Percentiles rank a stretch among this genome's conserved stretches.
Conservation (phyloP, 352 stramenopile genomes). For the Pythium utonaiense region DNA sequence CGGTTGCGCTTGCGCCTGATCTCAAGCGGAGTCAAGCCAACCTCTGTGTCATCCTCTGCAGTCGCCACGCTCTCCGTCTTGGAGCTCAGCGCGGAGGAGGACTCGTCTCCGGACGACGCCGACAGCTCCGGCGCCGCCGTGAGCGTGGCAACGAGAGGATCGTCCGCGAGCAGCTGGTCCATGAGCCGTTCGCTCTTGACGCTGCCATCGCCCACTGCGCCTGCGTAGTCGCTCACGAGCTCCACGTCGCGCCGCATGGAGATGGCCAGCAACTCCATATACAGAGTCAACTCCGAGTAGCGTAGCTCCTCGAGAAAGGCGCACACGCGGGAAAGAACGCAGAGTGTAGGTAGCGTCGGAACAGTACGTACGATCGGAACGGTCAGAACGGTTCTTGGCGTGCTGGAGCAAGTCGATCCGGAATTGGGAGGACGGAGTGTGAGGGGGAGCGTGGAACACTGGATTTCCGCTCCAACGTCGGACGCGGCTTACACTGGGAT, state of each 20-base stretch:
- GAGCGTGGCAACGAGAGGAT: slow-evolving; percentile 19
- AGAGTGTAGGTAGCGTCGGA: too few species aligned
- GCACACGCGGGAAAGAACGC: too few species aligned
- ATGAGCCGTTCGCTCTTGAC: slow-evolving; percentile 1
- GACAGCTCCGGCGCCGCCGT: slow-evolving; percentile 4
- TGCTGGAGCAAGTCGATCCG: too few species aligned
- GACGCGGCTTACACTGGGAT: too few species aligned
- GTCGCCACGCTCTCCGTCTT: neutral
- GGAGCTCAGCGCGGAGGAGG: neutral
- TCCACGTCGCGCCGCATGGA: neutral
- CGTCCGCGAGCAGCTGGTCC: slow-evolving; percentile 17
- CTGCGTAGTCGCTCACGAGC: neutral
- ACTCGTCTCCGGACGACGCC: slow-evolving; percentile 16
- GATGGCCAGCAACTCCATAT: neutral
- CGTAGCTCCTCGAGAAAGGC: neutral
- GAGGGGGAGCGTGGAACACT: neutral
- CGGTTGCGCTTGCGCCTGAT: slow-evolving; percentile 30
- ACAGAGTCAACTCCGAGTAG: neutral
- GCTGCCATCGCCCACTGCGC: neutral
- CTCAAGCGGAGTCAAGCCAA: slow-evolving; percentile 22
- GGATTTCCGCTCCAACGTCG: too few species aligned
- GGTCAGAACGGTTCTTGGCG: too few species aligned
- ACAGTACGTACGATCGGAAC: too few species aligned
- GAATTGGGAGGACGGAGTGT: too few species aligned
- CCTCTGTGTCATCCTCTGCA: slow-evolving; percentile 16